Percentiles rank a stretch among this genome's conserved stretches.
Evolutionary conservation across 2,329 filamentous ascomycete genomes (phyloP).

Genomic region (Colletotrichum chrysophilum): DNA sequence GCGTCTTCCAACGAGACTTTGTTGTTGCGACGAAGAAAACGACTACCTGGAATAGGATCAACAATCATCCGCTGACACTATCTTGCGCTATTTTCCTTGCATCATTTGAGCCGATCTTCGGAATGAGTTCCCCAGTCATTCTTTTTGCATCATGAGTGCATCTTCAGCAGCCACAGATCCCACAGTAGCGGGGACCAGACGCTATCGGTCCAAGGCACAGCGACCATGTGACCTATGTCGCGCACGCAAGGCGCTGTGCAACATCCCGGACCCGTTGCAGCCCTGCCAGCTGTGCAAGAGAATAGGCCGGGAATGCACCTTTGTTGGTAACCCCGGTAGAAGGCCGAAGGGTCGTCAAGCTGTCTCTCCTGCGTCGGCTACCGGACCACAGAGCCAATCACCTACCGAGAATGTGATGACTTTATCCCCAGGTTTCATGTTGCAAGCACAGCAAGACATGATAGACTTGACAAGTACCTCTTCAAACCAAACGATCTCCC

Average conservation of each 20-base stretch:
- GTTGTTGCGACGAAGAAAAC: not conserved
- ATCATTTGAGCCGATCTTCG: not conserved
- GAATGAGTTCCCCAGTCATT: not conserved
- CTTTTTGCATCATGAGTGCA: not conserved
- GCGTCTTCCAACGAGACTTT: not conserved
- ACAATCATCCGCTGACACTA: not conserved
- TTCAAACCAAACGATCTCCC: accelerated
- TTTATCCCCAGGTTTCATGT: not conserved
- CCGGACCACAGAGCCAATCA: not conserved
- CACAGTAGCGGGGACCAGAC: not conserved
- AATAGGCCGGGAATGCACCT: conserved; percentile 27
- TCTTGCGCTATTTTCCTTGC: not conserved
- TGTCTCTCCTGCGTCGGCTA: not conserved
- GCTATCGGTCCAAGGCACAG: conserved; percentile 27
- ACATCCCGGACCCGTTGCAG: conserved; percentile 28
- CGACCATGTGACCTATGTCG: conserved; percentile 27
- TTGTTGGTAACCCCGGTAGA: conserved; percentile 25
- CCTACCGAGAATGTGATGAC: not conserved
- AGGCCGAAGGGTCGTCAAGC: not conserved
- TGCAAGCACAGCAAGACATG: not conserved
- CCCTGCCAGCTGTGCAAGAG: conserved; percentile 29
- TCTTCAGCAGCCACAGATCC: not conserved
- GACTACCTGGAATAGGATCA: not conserved
- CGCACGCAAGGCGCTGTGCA: conserved; percentile 29
- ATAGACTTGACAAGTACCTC: not conserved